Evolutionary conservation across 2,329 filamentous ascomycete genomes (phyloP).

Genomic region (Penicillium sp.): DNA sequence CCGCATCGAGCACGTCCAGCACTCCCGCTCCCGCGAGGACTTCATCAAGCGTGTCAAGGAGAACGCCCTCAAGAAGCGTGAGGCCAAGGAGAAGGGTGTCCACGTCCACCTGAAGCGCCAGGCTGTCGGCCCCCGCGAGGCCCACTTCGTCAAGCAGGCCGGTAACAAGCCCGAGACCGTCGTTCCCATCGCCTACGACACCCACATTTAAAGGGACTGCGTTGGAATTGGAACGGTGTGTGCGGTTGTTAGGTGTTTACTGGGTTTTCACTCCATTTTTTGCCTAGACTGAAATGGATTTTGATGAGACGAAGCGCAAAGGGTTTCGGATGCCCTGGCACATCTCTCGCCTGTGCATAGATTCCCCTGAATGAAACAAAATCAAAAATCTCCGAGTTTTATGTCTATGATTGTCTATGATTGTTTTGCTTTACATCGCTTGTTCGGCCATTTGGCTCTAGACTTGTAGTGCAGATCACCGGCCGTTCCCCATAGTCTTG

Average conservation of each 20-base stretch:
- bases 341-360: conserved; percentile 44
- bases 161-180: conserved; percentile 90
- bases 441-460: neutral
- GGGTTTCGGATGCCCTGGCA: conserved; percentile 42
- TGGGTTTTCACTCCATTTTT: conserved; percentile 34
- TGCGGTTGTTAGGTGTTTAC: conserved; percentile 41
- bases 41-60: conserved; percentile 96
- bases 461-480: neutral
- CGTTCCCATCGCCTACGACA: conserved; percentile 93
- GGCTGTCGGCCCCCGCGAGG: conserved; percentile 75
- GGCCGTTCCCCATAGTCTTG: too few relatives aligned
- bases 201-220: conserved; percentile 75
- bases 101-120: conserved; percentile 92
- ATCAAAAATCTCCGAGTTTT: conserved; percentile 39
- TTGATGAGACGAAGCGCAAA: conserved; percentile 42
- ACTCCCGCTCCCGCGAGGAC: conserved; percentile 93
- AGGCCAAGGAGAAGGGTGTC: conserved; percentile 87
- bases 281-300: conserved; percentile 34
- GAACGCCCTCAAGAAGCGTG: conserved; percentile 88
- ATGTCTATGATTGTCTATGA: conserved; percentile 1
- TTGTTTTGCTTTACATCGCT: neutral
- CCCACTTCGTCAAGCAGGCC: conserved; percentile 75
- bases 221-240: conserved; percentile 29
- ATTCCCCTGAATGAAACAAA: conserved; percentile 48
- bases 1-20: conserved; percentile 93